phyloP scores from a whole-genome alignment of 352 stramenopile genomes.

The Pythium utonaiense region DNA sequence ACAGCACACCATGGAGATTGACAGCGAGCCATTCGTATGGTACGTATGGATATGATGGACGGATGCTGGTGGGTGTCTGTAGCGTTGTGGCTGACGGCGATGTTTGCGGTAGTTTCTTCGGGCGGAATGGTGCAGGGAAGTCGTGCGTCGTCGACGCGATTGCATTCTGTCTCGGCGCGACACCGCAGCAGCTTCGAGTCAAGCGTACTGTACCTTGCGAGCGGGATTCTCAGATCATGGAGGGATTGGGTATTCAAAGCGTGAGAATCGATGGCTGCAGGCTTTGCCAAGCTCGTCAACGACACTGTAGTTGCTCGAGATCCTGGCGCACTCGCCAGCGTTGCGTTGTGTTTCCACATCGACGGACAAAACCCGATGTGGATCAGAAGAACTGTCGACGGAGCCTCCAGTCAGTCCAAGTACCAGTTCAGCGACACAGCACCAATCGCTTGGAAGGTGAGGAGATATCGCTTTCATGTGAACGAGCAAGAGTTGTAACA shows the following conservation, averaged over 20 bases:
- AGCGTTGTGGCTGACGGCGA: neutral
- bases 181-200: slow-evolving; percentile 20
- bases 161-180: slow-evolving; percentile 24
- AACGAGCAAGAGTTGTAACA: neutral
- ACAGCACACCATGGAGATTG: slow-evolving; percentile 20
- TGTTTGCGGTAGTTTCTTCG: slow-evolving; percentile 16
- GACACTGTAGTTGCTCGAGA: slow-evolving; percentile 4
- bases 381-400: slow-evolving; percentile 22
- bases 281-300: slow-evolving; percentile 24
- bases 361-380: neutral
- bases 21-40: slow-evolving; percentile 19
- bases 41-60: neutral
- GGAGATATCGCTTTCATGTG: neutral
- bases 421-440: slow-evolving; percentile 3
- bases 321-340: slow-evolving; percentile 5
- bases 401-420: slow-evolving; percentile 15
- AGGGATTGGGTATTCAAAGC: neutral
- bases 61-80: neutral
- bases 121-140: slow-evolving; percentile 27
- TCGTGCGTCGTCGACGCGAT: slow-evolving; percentile 30
- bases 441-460: slow-evolving; percentile 12
- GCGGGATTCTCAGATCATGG: neutral
- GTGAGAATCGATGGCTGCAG: slow-evolving; percentile 5
- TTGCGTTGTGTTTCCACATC: slow-evolving; percentile 15
- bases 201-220: slow-evolving; percentile 14